These are phyloP conservation scores for Yamadazyma epiphylla DNA, from an alignment of 1,139 yeast genomes.

Conservation along the genomic window DNA sequence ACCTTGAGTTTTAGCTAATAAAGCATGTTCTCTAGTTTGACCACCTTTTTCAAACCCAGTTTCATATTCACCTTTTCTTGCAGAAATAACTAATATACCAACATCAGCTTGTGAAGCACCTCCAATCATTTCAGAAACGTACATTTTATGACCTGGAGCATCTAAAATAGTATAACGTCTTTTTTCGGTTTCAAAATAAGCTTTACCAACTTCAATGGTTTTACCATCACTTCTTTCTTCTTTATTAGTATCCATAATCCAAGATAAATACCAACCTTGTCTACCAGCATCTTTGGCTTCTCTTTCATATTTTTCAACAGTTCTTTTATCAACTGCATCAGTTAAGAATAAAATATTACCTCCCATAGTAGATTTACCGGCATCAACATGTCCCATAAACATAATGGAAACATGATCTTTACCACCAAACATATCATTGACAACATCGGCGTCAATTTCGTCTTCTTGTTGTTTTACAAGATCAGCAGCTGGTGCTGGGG, in stretches of 20 bases:
- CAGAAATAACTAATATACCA: conserved; percentile 93
- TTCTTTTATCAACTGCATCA: conserved; percentile 97
- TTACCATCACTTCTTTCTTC: conserved; percentile 99
- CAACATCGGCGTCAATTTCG: conserved; percentile 81
- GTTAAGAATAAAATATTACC: conserved; percentile 91
- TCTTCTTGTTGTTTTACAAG: conserved; percentile 87
- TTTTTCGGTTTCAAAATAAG: conserved; percentile 94
- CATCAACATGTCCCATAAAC: conserved; percentile 99
- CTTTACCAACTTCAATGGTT: conserved; percentile 98
- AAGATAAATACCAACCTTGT: conserved; percentile 98
- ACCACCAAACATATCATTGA: conserved; percentile 91
- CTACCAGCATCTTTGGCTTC: conserved; percentile 99
- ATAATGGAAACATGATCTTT: conserved; percentile 95
- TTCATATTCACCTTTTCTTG: conserved; percentile 98
- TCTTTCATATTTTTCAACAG: conserved; percentile 96
- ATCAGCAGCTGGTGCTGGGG: conserved; percentile 43
- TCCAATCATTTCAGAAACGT: conserved; percentile 98
- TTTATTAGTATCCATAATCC: conserved; percentile 99
- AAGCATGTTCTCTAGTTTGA: conserved; percentile 97
- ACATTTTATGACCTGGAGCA: conserved; percentile 99
- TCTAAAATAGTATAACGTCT: conserved; percentile 96
- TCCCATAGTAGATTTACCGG: conserved; percentile 99
- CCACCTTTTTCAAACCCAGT: conserved; percentile 99
- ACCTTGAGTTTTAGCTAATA: conserved; percentile 97
- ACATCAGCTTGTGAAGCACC: conserved; percentile 99